These are phyloP conservation scores for Microcos paniculata DNA, from an alignment of 345 rosid genomes.

Conservation along the genomic window DNA sequence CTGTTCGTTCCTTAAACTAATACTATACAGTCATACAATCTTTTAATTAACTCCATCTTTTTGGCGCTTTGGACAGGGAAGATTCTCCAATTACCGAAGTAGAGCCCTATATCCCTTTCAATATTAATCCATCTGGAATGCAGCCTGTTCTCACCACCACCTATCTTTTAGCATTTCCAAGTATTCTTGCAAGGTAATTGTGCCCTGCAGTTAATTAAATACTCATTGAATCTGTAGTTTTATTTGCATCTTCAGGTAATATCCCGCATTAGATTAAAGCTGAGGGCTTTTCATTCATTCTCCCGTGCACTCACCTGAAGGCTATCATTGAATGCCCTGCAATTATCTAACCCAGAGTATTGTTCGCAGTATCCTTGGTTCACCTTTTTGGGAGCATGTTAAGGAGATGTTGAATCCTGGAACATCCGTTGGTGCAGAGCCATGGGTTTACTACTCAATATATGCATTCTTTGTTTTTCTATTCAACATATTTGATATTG, in stretches of 20 bases:
- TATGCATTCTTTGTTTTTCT: constrained; percentile 87
- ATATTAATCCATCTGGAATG: constrained; percentile 97
- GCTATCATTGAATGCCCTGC: constrained; percentile 2
- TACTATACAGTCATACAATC: constrained; percentile 11
- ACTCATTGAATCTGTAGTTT: background rate
- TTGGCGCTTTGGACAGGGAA: constrained; percentile 55
- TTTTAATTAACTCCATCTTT: constrained; percentile 11
- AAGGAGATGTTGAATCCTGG: constrained; percentile 88
- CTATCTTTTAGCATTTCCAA: constrained; percentile 84
- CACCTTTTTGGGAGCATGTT: constrained; percentile 71
- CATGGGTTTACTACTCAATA: constrained; percentile 87
- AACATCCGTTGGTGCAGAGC: constrained; percentile 80
- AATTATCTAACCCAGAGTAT: constrained; percentile 28
- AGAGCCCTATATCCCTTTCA: constrained; percentile 93
- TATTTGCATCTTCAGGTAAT: constrained; percentile 10
- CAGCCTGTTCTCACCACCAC: constrained; percentile 92
- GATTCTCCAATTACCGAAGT: constrained; percentile 90
- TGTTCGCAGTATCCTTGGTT: constrained; percentile 66
- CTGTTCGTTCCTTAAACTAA: constrained; percentile 5
- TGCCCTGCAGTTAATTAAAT: background rate
- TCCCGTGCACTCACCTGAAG: background rate
- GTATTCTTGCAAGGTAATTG: constrained; percentile 84
- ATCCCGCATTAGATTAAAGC: background rate
- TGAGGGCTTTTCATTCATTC: constrained; percentile 1
- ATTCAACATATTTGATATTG: constrained; percentile 95